Base-by-base conservation (phyloP, 1,139 yeast species). In the Taphrina populina region DNA sequence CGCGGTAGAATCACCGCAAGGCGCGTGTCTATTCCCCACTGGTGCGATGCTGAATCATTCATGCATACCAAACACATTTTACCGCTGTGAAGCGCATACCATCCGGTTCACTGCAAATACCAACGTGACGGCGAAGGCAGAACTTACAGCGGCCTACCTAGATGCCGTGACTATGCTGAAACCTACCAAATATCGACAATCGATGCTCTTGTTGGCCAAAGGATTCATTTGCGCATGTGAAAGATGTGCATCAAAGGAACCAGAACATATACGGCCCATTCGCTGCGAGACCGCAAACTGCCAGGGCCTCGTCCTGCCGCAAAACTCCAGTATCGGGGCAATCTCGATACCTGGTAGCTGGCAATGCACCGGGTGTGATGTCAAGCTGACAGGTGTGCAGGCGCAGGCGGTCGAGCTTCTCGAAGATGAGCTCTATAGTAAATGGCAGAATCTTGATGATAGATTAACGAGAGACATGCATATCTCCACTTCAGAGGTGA, bases 1-100 rank as follows among this genome's bases (percentile, higher is more conserved):
- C n/a, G 44, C 44, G 4, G 54, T 43, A 30, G 34, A 47, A 26
- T 20, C 44, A n/a, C 36, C 37, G 4, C 33, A 29, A 17, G 46
- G 36, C 4, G 39, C 44, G 3, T 30, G 39, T 20, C 32, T 49
- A 34, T 39, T 37, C 33, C 46, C 46, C 11, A 11, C 7, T 6
- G 54, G 46, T n/a, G 54, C 54, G 10, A 49, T 39, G 39, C 32
- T 49, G 40, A 49, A 49, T 19, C 54, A 49, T 24, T 39, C 46
- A 6, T 49, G 54, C 33, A 11, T 29, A n/a, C 46, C 54, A 15
- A 49, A 49, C 17, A 19, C 46, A 10, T 10, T 37, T 35, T 49
- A 49, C n/a, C 37, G 45, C 15, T 37, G 44, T 23, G 46, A 49
- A 26, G 20, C 29, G n/a, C 44, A 30, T n/a, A 49, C 27, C 3